phyloP scores from a whole-genome alignment of 441 rosid species.

The Erodium texanum region DNA sequence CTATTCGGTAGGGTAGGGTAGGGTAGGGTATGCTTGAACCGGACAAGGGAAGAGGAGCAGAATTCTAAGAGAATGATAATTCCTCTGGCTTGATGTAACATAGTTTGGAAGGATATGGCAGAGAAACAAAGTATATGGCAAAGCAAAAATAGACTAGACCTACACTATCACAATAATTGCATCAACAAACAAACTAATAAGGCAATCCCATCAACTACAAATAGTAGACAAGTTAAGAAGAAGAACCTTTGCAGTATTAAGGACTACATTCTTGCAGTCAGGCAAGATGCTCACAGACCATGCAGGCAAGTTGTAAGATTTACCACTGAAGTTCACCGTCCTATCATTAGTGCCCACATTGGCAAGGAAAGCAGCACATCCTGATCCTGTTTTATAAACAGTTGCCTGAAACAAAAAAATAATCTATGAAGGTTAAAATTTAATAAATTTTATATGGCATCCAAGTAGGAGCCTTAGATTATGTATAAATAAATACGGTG shows the following conservation, averaged over 20 bases:
- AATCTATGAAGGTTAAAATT: neutral
- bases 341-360: conserved; percentile 41
- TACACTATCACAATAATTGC: neutral
- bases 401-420: conserved; percentile 34
- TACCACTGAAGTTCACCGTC: conserved; percentile 47
- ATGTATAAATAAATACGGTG: neutral
- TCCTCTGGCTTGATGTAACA: neutral
- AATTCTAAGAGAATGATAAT: neutral
- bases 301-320: conserved; percentile 50
- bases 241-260: conserved; percentile 80
- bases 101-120: neutral
- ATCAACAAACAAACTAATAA: conserved; percentile 1
- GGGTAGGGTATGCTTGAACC: neutral
- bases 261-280: conserved; percentile 57
- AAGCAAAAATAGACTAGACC: neutral
- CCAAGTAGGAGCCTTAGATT: neutral
- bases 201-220: neutral
- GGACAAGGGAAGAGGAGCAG: neutral
- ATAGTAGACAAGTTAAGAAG: conserved; percentile 9
- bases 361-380: conserved; percentile 71
- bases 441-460: neutral
- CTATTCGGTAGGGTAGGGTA: neutral
- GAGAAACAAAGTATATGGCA: neutral
- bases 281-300: conserved; percentile 87
- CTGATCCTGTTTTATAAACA: conserved; percentile 48